Conservation (phyloP, 2,329 filamentous ascomycete species). For the Ambrosiella cleistominuta region DNA sequence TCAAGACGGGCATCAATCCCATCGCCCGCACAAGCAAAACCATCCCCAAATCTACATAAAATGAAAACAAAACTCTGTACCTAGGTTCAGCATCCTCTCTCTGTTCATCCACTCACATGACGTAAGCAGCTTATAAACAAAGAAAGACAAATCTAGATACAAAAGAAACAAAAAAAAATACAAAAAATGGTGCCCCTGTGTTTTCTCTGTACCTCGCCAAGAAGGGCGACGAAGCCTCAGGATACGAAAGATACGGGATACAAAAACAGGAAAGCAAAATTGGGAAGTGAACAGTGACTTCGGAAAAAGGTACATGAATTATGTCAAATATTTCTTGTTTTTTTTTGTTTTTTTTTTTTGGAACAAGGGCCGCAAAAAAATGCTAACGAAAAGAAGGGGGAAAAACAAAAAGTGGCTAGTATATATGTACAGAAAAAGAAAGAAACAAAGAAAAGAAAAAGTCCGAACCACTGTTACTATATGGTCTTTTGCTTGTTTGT, state of each 20-base stretch:
- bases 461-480: not conserved
- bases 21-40: slow-evolving; percentile 1
- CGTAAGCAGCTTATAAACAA: no score
- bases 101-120: no score
- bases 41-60: not conserved
- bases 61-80: not conserved
- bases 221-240: no score
- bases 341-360: no score
- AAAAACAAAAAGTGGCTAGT: slow-evolving; percentile 11
- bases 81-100: no score
- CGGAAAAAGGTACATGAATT: not conserved
- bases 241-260: not conserved
- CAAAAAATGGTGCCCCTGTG: no score
- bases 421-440: slow-evolving; percentile 21
- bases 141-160: no score
- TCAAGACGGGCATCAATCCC: slow-evolving; percentile 1
- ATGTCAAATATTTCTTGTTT: no score
- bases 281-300: not conserved
- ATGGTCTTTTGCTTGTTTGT: not conserved
- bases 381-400: slow-evolving; percentile 4
- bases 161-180: no score
- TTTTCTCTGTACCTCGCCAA: no score
- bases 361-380: not conserved
- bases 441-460: slow-evolving; percentile 7
- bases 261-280: not conserved